Evolutionary conservation across 2,329 filamentous ascomycete genomes (phyloP).

Genomic region (Esteya vermicola): DNA sequence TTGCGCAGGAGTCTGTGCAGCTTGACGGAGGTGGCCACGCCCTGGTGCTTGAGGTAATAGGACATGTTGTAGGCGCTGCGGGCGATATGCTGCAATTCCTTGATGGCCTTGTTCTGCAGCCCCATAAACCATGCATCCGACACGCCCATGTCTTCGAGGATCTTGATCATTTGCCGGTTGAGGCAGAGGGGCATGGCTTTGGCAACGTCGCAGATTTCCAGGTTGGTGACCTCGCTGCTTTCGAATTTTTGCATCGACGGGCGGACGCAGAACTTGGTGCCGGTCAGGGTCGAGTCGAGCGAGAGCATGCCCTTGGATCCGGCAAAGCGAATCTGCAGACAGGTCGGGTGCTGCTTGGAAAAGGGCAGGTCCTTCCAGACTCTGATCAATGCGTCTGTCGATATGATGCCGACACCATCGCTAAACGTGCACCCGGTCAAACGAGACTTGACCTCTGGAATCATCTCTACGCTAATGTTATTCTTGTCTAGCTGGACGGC

Average conservation of each 20-base stretch:
- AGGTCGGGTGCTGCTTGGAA: constrained; percentile 38
- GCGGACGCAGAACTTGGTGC: constrained; percentile 46
- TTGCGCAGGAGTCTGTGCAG: constrained; percentile 48
- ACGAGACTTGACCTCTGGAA: constrained; percentile 38
- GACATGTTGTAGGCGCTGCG: constrained; percentile 46
- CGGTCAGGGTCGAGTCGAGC: constrained; percentile 46
- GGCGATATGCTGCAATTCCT: constrained; percentile 44
- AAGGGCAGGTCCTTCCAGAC: constrained; percentile 42
- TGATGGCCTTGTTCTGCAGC: constrained; percentile 49
- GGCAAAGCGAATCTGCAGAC: constrained; percentile 60
- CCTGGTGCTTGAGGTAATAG: constrained; percentile 47
- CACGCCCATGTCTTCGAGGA: constrained; percentile 65
- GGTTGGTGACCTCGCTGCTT: constrained; percentile 34
- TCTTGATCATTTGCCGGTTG: constrained; percentile 74
- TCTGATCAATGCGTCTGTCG: constrained; percentile 38
- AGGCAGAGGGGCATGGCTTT: constrained; percentile 55
- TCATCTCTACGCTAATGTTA: constrained; percentile 18
- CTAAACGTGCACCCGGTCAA: constrained; percentile 51
- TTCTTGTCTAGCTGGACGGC: constrained; percentile 35
- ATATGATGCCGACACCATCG: constrained; percentile 68
- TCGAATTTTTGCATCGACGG: constrained; percentile 70
- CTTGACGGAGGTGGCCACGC: constrained; percentile 44
- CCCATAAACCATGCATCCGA: constrained; percentile 42
- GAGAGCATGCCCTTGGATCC: constrained; percentile 71
- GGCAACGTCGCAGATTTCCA: constrained; percentile 61